Conservation (phyloP, 2,329 filamentous ascomycete species). For the Colletotrichum limetticola region DNA sequence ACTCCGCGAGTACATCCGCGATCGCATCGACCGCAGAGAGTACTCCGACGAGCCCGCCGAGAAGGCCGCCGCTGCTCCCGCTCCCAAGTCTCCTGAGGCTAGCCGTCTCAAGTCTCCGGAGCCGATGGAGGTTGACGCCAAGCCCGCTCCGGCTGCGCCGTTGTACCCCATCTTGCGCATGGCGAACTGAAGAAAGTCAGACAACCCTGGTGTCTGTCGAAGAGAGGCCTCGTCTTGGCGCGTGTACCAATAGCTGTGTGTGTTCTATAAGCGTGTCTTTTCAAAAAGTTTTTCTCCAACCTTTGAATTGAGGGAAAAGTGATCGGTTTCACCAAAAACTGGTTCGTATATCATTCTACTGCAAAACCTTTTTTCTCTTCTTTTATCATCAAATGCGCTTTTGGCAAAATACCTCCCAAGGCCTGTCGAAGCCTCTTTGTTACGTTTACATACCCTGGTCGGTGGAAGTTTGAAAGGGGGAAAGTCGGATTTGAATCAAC, state of each 20-base stretch:
- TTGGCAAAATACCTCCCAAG: slow-evolving; percentile 23
- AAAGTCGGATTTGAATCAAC: slow-evolving; percentile 22
- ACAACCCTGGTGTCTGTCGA: background rate
- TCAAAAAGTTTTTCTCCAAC: slow-evolving; percentile 8
- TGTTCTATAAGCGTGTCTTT: slow-evolving; percentile 30
- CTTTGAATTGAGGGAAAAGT: slow-evolving; percentile 24
- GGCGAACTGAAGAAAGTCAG: slow-evolving; percentile 43
- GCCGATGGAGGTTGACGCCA: slow-evolving; percentile 35
- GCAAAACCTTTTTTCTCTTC: slow-evolving; percentile 14
- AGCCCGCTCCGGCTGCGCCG: slow-evolving; percentile 31
- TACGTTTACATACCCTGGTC: slow-evolving; percentile 34
- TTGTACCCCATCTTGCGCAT: slow-evolving; percentile 54
- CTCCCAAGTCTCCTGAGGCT: background rate
- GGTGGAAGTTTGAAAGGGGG: slow-evolving; percentile 29
- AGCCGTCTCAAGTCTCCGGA: slow-evolving; percentile 40
- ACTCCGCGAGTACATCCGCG: slow-evolving; percentile 66
- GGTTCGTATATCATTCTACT: slow-evolving; percentile 33
- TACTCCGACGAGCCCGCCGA: slow-evolving; percentile 54
- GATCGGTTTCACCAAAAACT: slow-evolving; percentile 27
- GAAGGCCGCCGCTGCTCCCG: background rate
- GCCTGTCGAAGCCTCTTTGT: slow-evolving; percentile 31
- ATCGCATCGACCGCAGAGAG: slow-evolving; percentile 66
- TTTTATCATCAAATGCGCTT: slow-evolving; percentile 3
- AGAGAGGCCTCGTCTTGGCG: background rate
- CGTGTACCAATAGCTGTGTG: slow-evolving; percentile 32